Evolutionary conservation across 768 basidiomycete species (phyloP).

Genomic region (Gymnopilus junonius): DNA sequence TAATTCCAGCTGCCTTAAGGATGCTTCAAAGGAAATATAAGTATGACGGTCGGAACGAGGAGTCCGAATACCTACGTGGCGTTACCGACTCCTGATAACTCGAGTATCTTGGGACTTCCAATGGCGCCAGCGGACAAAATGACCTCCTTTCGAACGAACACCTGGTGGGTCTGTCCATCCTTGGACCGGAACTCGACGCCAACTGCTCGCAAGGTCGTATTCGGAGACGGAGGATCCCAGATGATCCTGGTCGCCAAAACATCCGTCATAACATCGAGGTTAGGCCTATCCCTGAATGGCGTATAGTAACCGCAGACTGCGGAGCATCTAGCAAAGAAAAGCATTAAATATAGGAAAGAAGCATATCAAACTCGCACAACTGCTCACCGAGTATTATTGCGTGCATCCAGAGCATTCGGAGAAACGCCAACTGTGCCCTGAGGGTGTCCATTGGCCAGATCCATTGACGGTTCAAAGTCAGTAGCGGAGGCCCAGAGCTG

Average conservation of each 20-base stretch:
- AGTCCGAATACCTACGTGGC: conserved; percentile 25
- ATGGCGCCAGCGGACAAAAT: conserved; percentile 54
- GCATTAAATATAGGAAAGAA: no score
- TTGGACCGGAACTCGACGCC: conserved; percentile 11
- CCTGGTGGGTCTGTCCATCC: conserved; percentile 15
- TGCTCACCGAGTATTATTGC: conserved; percentile 35
- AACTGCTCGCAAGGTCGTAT: not conserved
- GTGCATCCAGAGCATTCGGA: conserved; percentile 32
- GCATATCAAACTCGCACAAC: no score
- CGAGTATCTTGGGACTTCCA: conserved; percentile 36
- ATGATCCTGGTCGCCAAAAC: conserved; percentile 57
- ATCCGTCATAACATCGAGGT: conserved; percentile 59
- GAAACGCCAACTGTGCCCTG: conserved; percentile 33
- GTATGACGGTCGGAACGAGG: not conserved
- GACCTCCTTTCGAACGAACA: conserved; percentile 47
- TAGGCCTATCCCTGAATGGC: conserved; percentile 36
- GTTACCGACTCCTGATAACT: conserved; percentile 38
- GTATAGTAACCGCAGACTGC: conserved; percentile 36
- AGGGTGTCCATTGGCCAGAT: conserved; percentile 31
- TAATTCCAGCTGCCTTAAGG: conserved; percentile 47
- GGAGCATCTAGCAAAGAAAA: conserved; percentile 24
- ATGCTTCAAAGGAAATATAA: conserved; percentile 28
- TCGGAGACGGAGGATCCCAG: conserved; percentile 31
- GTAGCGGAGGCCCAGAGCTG: conserved; percentile 31
- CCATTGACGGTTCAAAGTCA: conserved; percentile 29